phyloP scores from a whole-genome alignment of 106 monocot species.

The Dioscorea alata region DNA sequence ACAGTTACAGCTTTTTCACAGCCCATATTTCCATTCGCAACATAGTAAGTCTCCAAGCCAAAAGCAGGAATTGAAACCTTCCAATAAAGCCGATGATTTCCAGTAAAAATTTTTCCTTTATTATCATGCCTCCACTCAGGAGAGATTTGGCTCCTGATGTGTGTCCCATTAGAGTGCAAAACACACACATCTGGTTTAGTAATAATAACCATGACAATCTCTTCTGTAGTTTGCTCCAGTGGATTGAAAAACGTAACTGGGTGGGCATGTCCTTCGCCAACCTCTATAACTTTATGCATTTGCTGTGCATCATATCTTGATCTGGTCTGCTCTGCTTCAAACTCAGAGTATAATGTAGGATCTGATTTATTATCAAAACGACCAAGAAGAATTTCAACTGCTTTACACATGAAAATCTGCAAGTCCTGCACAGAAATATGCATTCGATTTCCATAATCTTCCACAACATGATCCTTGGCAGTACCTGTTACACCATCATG shows the following conservation, averaged over 20 bases:
- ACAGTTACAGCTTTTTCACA: constrained; percentile 71
- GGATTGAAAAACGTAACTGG: constrained; percentile 80
- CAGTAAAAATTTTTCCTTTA: constrained; percentile 34
- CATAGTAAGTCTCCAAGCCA: constrained; percentile 86
- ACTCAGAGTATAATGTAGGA: constrained; percentile 46
- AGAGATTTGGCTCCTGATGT: constrained; percentile 74
- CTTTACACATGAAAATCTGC: constrained; percentile 81
- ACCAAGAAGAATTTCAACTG: constrained; percentile 67
- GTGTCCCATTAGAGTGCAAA: constrained; percentile 58
- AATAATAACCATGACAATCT: constrained; percentile 82
- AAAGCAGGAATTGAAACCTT: constrained; percentile 83
- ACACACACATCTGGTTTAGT: constrained; percentile 60
- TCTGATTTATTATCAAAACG: constrained; percentile 61
- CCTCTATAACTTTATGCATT: constrained; percentile 50
- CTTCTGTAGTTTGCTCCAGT: constrained; percentile 76
- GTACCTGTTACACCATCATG: constrained; percentile 98
- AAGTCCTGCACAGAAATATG: constrained; percentile 79
- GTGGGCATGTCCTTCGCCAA: constrained; percentile 31
- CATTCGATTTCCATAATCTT: constrained; percentile 91
- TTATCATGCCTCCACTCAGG: constrained; percentile 67
- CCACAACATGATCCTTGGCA: constrained; percentile 87
- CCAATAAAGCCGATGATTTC: constrained; percentile 86
- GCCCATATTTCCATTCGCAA: constrained; percentile 35
- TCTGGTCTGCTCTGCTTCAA: constrained; percentile 76
- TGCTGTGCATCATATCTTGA: constrained; percentile 90